phyloP scores from a whole-genome alignment of 306 rosid genomes.

The Cicer judaicum region DNA sequence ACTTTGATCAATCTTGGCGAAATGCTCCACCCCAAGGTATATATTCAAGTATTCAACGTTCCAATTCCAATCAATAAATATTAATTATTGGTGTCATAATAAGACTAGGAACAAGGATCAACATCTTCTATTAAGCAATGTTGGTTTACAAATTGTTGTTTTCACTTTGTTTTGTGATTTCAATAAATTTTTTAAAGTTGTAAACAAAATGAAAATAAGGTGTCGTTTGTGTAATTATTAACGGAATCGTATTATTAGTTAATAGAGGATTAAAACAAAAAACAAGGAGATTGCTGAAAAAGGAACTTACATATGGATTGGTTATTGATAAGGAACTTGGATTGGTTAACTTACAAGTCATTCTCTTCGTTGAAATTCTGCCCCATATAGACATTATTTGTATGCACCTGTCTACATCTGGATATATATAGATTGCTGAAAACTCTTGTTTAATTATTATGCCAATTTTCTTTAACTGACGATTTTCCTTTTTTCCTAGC shows the following conservation, averaged over 20 bases:
- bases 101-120: neutral
- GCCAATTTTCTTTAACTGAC: conserved; percentile 2
- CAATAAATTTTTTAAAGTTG: neutral
- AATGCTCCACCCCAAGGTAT: conserved; percentile 16
- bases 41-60: neutral
- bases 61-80: neutral
- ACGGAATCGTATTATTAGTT: neutral
- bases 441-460: conserved; percentile 26
- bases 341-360: conserved; percentile 7
- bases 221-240: conserved; percentile 1
- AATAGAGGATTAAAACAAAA: neutral
- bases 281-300: neutral
- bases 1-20: conserved; percentile 26
- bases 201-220: neutral
- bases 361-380: neutral
- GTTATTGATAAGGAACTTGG: neutral
- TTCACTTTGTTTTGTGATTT: neutral
- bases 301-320: neutral
- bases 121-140: neutral
- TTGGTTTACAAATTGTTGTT: neutral
- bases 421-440: neutral
- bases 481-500: conserved; percentile 12
- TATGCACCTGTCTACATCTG: neutral
- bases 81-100: neutral
- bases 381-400: neutral